Base-by-base conservation (phyloP, 2,329 filamentous ascomycete genomes). In the Xylariaceae sp. region DNA sequence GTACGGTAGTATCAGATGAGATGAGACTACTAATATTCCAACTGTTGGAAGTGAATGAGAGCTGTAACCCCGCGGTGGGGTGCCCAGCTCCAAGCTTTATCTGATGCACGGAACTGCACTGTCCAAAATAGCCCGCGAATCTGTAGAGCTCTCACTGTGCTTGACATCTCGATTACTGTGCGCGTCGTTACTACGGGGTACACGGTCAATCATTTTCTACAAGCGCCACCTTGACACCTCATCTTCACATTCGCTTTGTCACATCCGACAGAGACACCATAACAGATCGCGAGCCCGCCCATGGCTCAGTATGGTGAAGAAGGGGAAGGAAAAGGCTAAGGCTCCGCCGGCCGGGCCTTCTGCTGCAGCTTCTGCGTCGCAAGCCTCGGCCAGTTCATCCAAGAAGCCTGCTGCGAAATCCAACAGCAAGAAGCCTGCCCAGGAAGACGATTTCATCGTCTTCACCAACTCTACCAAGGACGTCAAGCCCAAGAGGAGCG, bases 391-490 rank as follows among this genome's bases (percentile, higher is more conserved):
- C 40, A 48, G 59, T 41, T 58, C 66, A 32, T 60, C 64, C 42
- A 68, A 67, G 51, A 69, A 68, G 39, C 22, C 22, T 7, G 54
- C 66, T 22, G 54, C 62, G 42, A 68, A 72, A 44, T 51, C 66
- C 11, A 57, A 66, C 12, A 62, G 68, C 42, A 27, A 27, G 7
- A 59, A 53, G 18, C 44, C 51, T n/a, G 33, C 51, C 11, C 53
- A 54, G 17, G 76, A 78, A 54, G 75, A 77, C 61, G 76, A 76
- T 62, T 77, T 79, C 58, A 78, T 79, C 50, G 70, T 80, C 42
- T 80, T 78, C 55, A 75, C 75, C n/a, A 82, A 81, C 59, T 75
- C 75, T n/a, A 78, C 77, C 56, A 80, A 80, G 57, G 76, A 77
- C 17, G 61, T 70, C 22, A 77, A 77, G 54, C 64, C 68, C 6